phyloP scores from a whole-genome alignment of 2,329 filamentous ascomycete species.

The Talaromyces sp. region DNA sequence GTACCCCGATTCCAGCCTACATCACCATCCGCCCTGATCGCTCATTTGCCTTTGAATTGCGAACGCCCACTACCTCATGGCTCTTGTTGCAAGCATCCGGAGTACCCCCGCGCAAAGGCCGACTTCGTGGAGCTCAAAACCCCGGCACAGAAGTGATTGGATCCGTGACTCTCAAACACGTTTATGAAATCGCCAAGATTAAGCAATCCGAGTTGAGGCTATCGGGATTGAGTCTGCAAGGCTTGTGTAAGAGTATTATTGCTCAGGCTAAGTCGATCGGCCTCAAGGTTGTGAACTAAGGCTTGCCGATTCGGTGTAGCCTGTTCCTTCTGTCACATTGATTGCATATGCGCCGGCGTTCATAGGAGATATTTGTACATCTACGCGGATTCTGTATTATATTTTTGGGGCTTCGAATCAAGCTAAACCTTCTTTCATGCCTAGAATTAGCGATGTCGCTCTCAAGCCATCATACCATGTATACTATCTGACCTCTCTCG shows the following conservation, averaged over 20 bases:
- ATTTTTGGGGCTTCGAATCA: background rate
- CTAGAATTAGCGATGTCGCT: background rate
- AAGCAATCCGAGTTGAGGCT: slow-evolving; percentile 77
- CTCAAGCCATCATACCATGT: background rate
- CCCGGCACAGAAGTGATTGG: slow-evolving; percentile 78
- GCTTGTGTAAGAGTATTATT: slow-evolving; percentile 70
- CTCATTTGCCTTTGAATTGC: slow-evolving; percentile 86
- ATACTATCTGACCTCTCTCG: background rate
- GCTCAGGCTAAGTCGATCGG: slow-evolving; percentile 73
- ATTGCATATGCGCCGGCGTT: slow-evolving; percentile 9
- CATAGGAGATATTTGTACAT: background rate
- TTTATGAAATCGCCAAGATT: slow-evolving; percentile 97
- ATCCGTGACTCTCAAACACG: slow-evolving; percentile 84
- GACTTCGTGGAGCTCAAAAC: slow-evolving; percentile 69
- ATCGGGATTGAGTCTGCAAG: slow-evolving; percentile 67
- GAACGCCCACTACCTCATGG: slow-evolving; percentile 91
- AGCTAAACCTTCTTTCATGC: background rate
- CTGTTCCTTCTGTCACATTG: background rate
- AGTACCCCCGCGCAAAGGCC: slow-evolving; percentile 67
- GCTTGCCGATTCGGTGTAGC: background rate
- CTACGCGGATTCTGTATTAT: background rate
- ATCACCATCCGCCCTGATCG: slow-evolving; percentile 91
- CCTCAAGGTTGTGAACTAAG: slow-evolving; percentile 58
- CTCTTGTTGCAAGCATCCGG: slow-evolving; percentile 81
- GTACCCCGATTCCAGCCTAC: slow-evolving; percentile 84